phyloP scores from a whole-genome alignment of 768 basidiomycete genomes.

The Leucocoprinus sp. region DNA sequence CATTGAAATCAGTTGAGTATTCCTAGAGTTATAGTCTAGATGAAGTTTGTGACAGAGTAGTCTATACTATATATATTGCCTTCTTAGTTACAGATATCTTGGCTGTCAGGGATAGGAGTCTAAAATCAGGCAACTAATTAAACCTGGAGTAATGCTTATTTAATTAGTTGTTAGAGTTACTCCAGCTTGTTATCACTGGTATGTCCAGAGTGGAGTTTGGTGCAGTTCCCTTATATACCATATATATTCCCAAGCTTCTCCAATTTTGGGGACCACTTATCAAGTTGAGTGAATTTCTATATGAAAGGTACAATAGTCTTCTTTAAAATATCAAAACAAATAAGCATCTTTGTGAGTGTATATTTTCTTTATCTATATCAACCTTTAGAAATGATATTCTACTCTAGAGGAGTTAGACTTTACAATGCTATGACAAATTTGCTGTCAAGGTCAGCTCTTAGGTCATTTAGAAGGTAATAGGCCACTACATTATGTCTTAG shows the following conservation, averaged over 20 bases:
- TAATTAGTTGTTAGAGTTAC: too few species aligned
- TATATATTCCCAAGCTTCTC: conserved; percentile 15
- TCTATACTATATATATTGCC: too few species aligned
- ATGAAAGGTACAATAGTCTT: conserved; percentile 15
- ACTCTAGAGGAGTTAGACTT: conserved; percentile 17
- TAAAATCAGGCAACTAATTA: too few species aligned
- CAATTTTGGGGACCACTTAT: conserved; percentile 18
- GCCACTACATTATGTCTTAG: not conserved
- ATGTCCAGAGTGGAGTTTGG: too few species aligned
- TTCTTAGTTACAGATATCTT: too few species aligned
- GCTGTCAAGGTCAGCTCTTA: conserved; percentile 13
- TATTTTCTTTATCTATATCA: not conserved
- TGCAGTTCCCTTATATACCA: too few species aligned
- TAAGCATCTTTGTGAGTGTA: conserved; percentile 14
- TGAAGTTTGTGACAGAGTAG: too few species aligned
- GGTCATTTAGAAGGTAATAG: not conserved
- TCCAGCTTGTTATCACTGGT: too few species aligned
- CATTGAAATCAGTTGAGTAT: too few species aligned
- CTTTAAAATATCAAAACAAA: conserved; percentile 18
- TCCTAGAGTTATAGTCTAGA: too few species aligned
- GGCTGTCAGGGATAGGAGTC: too few species aligned
- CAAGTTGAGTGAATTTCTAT: conserved; percentile 14
- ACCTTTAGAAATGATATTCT: not conserved
- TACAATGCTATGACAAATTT: conserved; percentile 17
- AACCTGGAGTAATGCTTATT: too few species aligned